Conservation (phyloP, 345 rosid species). For the Eucalyptus polybractea region DNA sequence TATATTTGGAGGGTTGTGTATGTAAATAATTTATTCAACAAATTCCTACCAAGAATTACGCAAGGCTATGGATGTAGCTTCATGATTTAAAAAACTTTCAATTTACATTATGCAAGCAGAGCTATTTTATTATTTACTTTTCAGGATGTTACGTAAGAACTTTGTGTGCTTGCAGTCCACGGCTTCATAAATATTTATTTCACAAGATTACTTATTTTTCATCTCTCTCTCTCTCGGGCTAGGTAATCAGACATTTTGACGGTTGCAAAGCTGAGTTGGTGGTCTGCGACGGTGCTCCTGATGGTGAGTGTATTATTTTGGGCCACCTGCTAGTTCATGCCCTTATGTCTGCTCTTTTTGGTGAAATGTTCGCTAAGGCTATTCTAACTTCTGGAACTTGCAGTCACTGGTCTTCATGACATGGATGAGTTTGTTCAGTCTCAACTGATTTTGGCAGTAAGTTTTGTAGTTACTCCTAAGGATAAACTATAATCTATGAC, state of each 20-base stretch:
- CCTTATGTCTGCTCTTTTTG: neutral
- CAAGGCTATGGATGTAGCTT: neutral
- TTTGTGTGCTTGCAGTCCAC: neutral
- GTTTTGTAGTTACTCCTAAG: neutral
- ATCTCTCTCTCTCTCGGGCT: neutral
- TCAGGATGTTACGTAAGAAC: neutral
- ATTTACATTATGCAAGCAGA: neutral
- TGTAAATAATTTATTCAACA: neutral
- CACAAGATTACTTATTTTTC: neutral
- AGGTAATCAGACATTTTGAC: constrained; percentile 93
- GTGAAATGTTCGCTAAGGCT: neutral
- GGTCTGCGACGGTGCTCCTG: constrained; percentile 98
- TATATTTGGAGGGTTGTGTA: neutral
- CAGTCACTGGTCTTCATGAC: constrained; percentile 98
- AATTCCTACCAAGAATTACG: neutral
- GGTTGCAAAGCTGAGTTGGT: constrained; percentile 97
- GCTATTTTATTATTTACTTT: neutral
- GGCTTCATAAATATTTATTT: neutral
- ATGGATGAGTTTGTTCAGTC: constrained; percentile 99
- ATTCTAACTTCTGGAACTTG: constrained; percentile 6
- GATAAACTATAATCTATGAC: neutral
- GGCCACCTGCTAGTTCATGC: neutral
- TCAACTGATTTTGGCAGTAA: constrained; percentile 88
- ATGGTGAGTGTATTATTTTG: constrained; percentile 35
- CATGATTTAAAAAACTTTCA: neutral